Evolutionary conservation across 352 stramenopile genomes (phyloP), one percentile per base, ranked within the genome.

Genomic region (Thraustotheca clavata): DNA sequence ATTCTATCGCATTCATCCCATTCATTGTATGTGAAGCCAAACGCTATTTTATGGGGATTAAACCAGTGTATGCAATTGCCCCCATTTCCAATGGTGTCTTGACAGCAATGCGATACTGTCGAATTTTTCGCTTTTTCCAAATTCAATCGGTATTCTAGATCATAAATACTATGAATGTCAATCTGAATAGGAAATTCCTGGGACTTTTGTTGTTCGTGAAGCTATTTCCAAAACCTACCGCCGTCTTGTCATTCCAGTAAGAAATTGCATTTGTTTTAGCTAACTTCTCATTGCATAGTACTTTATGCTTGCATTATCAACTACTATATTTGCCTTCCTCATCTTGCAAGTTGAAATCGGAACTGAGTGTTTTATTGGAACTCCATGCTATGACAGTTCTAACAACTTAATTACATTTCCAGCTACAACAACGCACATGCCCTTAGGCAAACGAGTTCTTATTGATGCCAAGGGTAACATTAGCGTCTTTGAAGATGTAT

Each of bases 331-430:
- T 27, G 83, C 80, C 29, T 89, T 91, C 52, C 73, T 89, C 55
- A 85, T 91, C 73, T 89, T 79, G 40, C 76, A 91, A 61, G 68
- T 91, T 18, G 83, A 91, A 49, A 89, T 88, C 41, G 83, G 83
- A 20, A 68, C 80, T 1, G 79, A 88, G 62, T 91, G 83, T 35
- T 91, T 90, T 60, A 87, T 88, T 43, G 83, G 83, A 12, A 57
- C 71, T 41, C 71, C 79, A 38, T 91, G 83, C 47, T 70, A 87
- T 31, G 73, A 89, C 26, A 70, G 70, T 14, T 75, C 72, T 22
- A 69, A 76, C 38, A 85, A 86, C 49, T 76, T 88, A 69, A 89
- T 27, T 2, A 48, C 76, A 12, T 80, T 76, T 29, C 80, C 80
- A 0, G 40, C 59, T 0, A 77, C 86, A 27, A 66, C 87, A 6